Evolutionary conservation across 495 filamentous ascomycete genomes (phyloP).

Genomic region (Lentithecium fluviatile): DNA sequence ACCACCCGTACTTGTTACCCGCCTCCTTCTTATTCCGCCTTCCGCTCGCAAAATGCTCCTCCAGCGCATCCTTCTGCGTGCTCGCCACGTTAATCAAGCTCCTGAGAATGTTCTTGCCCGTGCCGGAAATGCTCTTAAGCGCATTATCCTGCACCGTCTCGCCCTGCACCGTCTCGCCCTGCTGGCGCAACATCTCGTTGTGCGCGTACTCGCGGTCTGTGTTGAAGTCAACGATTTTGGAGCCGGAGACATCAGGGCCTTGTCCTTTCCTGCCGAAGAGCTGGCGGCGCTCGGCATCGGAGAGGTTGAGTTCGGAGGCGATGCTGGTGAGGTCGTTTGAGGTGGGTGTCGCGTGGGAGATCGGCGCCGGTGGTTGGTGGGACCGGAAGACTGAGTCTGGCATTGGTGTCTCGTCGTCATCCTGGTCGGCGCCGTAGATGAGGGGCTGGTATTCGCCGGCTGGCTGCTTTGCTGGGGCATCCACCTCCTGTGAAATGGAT

Average conservation of each 20-base stretch:
- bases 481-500: conserved; percentile 50
- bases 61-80: conserved; percentile 76
- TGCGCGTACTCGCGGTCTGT: conserved; percentile 79
- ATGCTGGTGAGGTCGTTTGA: conserved; percentile 60
- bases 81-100: conserved; percentile 80
- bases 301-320: conserved; percentile 71
- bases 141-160: conserved; percentile 74
- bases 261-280: conserved; percentile 68
- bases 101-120: conserved; percentile 82
- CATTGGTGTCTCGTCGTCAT: conserved; percentile 24
- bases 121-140: conserved; percentile 71
- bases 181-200: conserved; percentile 71
- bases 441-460: conserved; percentile 41
- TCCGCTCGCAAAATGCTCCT: conserved; percentile 84
- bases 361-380: not conserved
- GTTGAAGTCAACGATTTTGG: conserved; percentile 72
- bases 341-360: not conserved
- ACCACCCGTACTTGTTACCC: conserved; percentile 80
- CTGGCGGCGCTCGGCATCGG: conserved; percentile 69
- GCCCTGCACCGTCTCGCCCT: too few relatives aligned
- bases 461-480: conserved; percentile 18
- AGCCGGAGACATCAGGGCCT: conserved; percentile 38
- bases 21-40: conserved; percentile 74
- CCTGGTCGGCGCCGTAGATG: conserved; percentile 19
- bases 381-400: not conserved